Evolutionary conservation across 2,329 filamentous ascomycete species (phyloP), one percentile per base, ranked within the genome.

Genomic region (Dothistroma pini): DNA sequence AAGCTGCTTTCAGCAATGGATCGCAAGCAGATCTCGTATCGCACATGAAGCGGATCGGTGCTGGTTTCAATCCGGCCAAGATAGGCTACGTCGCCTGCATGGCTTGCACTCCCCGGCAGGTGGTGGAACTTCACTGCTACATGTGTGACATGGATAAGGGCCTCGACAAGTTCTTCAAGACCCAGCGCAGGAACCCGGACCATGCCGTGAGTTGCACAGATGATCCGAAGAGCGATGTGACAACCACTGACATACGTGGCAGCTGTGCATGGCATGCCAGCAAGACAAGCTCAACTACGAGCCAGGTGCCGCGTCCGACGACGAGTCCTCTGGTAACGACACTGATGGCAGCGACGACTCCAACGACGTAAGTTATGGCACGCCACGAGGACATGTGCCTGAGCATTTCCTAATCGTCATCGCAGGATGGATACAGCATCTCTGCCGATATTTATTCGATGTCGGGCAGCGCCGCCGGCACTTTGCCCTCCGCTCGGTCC

Each of bases 91-190:
- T 59, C 38, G 5, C 22, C 11, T 72, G 71, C 62, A 64, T 62
- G 9, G 21, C 22, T 3, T 72, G 70, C 62, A 63, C 60, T 14
- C 60, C 58, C 1, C 52, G 52, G 14, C 68, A 68, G 51, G 44
- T 59, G 16, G 59, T 65, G 50, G 70, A 72, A 61, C 57, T 71
- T 34, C 44, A 63, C 14, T 73, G 71, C 65, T 56, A 57, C 60
- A 50, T 60, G 31, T 73, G 71, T 58, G 63, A 67, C 19, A 21
- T 49, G 22, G 54, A 56, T 22, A 72, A 71, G 57, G 63, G 51
- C 14, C 58, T 68, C 47, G 63, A 66, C 35, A 50, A 53, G 16
- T 72, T 71, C 61, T 62, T 61, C 41, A 70, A 70, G 63, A 50
- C 60, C 14, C 69, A 72, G 61, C 64, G 69, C 22, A 60, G 57